Evolutionary conservation across 2,329 filamentous ascomycete species (phyloP).

Genomic region (Chaetomium strumarium): DNA sequence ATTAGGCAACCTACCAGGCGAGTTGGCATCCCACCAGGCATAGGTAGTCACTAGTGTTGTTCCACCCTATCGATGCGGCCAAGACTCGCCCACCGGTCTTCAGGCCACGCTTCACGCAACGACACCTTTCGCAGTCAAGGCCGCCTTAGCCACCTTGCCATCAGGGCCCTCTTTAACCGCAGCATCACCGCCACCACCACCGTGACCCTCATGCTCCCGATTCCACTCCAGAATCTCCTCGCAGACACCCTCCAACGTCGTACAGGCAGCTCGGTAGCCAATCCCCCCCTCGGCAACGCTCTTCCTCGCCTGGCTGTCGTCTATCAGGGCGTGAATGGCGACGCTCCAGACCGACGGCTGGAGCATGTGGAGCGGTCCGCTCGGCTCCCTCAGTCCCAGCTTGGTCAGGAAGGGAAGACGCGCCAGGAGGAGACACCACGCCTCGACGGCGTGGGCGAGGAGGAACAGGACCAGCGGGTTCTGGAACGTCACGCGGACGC

Average conservation of each 20-base stretch:
- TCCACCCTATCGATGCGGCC: background rate
- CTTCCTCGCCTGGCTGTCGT: slow-evolving; percentile 34
- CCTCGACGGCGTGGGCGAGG: slow-evolving; percentile 35
- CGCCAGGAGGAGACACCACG: slow-evolving; percentile 29
- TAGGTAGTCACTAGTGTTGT: background rate
- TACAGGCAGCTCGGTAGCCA: slow-evolving; percentile 35
- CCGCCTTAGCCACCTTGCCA: slow-evolving; percentile 12
- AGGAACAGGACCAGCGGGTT: slow-evolving; percentile 34
- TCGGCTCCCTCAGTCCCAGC: slow-evolving; percentile 28
- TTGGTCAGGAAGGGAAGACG: slow-evolving; percentile 19
- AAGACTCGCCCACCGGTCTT: no score
- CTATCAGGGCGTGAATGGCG: slow-evolving; percentile 32
- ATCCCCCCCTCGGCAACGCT: slow-evolving; percentile 36
- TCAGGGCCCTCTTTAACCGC: background rate
- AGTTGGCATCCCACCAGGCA: background rate
- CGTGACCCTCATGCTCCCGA: slow-evolving; percentile 15
- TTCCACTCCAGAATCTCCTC: slow-evolving; percentile 39
- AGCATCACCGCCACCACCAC: no score
- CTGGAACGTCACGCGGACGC: slow-evolving; percentile 29
- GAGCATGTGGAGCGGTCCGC: slow-evolving; percentile 32
- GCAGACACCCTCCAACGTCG: slow-evolving; percentile 37
- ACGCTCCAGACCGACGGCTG: slow-evolving; percentile 38
- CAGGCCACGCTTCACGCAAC: slow-evolving; percentile 3
- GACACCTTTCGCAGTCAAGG: slow-evolving; percentile 3
- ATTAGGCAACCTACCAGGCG: background rate